phyloP scores from a whole-genome alignment of 768 basidiomycete genomes.

The Tubosaeta sp. region DNA sequence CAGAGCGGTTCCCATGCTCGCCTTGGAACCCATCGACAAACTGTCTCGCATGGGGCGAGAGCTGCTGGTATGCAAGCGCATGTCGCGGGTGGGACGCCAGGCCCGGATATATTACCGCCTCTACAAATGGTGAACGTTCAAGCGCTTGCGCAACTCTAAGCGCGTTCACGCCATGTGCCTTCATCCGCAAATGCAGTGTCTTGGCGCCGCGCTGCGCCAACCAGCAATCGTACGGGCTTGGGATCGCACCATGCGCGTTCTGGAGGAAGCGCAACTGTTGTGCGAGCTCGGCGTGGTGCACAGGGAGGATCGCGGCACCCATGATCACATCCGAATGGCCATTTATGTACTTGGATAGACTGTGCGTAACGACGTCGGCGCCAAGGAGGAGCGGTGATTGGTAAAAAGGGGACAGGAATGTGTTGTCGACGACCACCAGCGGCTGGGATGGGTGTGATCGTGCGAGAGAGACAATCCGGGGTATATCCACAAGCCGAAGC shows the following conservation, averaged over 20 bases:
- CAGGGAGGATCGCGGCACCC: constrained; percentile 74
- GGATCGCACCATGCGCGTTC: constrained; percentile 82
- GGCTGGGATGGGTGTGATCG: constrained; percentile 61
- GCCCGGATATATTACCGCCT: constrained; percentile 85
- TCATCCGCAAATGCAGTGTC: constrained; percentile 86
- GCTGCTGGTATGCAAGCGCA: constrained; percentile 54
- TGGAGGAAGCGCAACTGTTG: constrained; percentile 79
- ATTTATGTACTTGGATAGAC: constrained; percentile 86
- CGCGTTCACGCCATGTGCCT: constrained; percentile 81
- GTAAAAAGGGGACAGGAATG: constrained; percentile 91
- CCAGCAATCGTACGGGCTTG: constrained; percentile 85
- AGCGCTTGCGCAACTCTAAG: constrained; percentile 68
- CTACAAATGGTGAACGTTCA: constrained; percentile 52
- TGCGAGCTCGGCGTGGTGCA: constrained; percentile 43
- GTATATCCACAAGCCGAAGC: constrained; percentile 79
- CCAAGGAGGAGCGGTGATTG: constrained; percentile 79
- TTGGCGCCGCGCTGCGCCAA: constrained; percentile 88
- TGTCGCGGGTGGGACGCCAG: constrained; percentile 63
- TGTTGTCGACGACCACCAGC: constrained; percentile 88
- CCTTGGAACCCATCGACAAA: constrained; percentile 47
- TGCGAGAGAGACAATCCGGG: constrained; percentile 62
- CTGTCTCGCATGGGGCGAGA: constrained; percentile 64
- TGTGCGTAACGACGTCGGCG: constrained; percentile 84
- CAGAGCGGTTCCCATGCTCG: constrained; percentile 24
- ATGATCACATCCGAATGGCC: constrained; percentile 94